Base-by-base conservation (phyloP, 345 rosid genomes). In the Clarkia xantiana region DNA sequence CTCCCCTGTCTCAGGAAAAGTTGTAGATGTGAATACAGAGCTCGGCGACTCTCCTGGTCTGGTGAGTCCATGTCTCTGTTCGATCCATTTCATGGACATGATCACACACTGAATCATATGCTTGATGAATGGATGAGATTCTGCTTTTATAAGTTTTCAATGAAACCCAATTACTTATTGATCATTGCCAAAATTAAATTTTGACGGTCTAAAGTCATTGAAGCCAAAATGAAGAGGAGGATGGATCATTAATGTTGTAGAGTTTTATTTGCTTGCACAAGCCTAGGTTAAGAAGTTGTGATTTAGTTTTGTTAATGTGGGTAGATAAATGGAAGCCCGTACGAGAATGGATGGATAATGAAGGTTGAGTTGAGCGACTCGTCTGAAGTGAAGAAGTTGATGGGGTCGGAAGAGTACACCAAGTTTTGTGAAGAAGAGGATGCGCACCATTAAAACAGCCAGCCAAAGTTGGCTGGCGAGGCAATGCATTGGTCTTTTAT, bases 341-440 rank as follows among this genome's bases (percentile, higher is more conserved):
- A 80, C 22, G 76, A 75, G 14, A 51, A 71, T 41, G 99, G 96
- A 62, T 93, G 99, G 99, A 74, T 93, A 18, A 71, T 87, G 48
- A 82, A 84, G 76, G 91, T 93, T 20, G 78, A 84, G 18, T 36
- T 84, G 43, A 66, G 68, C 17, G 74, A 77, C 44, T 64, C 54
- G 2, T 67, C 73, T 18, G 88, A 93, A 63, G 64, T 78, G 57
- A 67, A 69, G 47, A 82, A 68, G 58, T 66, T 93, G 76, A 87
- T 78, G 90, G 82, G 74, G 55, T 63, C 95, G 1, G 90, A 78
- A 10, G 62, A 75, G 50, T 93, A 93, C 70, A 64, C 78, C 10
- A 87, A 84, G 69, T 82, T 82, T 77, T 93, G 96, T 10, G 96
- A 93, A 66, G 95, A 87, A 67, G 99, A 93, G 69, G 95, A 87